Evolutionary conservation across 108 stramenopile species (phyloP), one percentile per base, ranked within the genome.

Genomic region (Cyclostephanos invisitatus): DNA sequence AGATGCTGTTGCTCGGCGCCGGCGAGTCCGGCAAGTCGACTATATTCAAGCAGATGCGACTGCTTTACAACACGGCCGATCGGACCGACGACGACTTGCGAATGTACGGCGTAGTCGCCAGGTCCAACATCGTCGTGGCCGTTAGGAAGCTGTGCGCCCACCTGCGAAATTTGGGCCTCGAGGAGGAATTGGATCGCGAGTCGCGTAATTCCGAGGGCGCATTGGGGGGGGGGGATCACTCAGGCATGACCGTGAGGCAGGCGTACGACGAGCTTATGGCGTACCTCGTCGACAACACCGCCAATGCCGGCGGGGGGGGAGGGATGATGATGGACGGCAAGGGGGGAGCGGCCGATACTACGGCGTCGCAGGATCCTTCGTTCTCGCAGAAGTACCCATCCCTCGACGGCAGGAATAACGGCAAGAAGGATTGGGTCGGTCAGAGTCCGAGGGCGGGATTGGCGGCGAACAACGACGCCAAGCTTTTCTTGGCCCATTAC

Each of bases 21-120:
- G 99, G 98, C 28, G 98, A 99, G 78, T 97, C 97, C 48, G 99
- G 99, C 29, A 99, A 99, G 80, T 95, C 93, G 40, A 99, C 99
- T 7, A 96, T 98, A 40, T 96, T 98, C 60, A 99, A 98, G 83
- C 97, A 98, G 67, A 94, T 91, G 90, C 80, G 94, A 49, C 87
- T 95, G 47, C 72, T 95, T 1, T 84, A 92, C 67, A 91, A 91
- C 0, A 11, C 22, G 2, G 53, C 81, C 7, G 84, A 87, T 3
- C 76, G 87, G 17, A 61, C 80, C 54, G 93, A 92, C 44, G 93
- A 95, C 62, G 90, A 95, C 65, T 54, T 90, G 20, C 71, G 87
- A 50, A 88, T 92, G 89, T 95, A 90, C 62, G 93, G 93, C 25
- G 93, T 95, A 5, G 87, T 95, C 14, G 87, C 91, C 21, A 73